Evolutionary conservation across 2,329 filamentous ascomycete genomes (phyloP).

Genomic region (Sporothrix pseudoabietina): DNA sequence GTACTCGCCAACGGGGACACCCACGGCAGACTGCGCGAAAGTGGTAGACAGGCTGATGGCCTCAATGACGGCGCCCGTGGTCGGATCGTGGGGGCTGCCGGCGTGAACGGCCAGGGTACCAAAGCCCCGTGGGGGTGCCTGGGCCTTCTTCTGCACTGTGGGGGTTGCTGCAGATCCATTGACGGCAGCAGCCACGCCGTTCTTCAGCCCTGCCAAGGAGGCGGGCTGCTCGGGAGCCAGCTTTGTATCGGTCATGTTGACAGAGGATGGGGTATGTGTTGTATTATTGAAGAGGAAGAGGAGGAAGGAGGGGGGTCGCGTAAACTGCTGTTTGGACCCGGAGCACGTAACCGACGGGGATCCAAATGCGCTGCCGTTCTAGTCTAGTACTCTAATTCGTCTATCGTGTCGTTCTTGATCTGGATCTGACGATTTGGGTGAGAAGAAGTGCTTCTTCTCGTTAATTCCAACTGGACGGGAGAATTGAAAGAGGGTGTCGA

Average conservation of each 20-base stretch:
- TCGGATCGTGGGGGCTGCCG: constrained; percentile 84
- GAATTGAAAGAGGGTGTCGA: neutral
- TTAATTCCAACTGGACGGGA: neutral
- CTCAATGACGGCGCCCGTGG: constrained; percentile 93
- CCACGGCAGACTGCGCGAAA: constrained; percentile 87
- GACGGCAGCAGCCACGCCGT: constrained; percentile 8
- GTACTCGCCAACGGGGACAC: constrained; percentile 82
- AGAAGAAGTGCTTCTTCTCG: neutral
- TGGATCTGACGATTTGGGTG: neutral
- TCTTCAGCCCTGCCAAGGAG: constrained; percentile 7
- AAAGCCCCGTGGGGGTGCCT: constrained; percentile 75
- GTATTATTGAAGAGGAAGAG: neutral
- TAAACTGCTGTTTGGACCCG: neutral
- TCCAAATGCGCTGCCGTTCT: neutral
- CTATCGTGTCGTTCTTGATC: constrained; percentile 1
- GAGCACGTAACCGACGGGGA: constrained; percentile 5
- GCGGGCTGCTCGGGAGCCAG: neutral
- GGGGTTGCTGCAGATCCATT: constrained; percentile 11
- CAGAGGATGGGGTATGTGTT: neutral
- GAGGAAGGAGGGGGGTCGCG: neutral
- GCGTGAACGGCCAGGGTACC: constrained; percentile 95
- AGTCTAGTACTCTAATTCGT: neutral
- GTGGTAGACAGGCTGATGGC: constrained; percentile 95
- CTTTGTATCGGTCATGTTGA: constrained; percentile 19
- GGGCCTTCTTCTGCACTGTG: neutral